Evolutionary conservation across 148 eudicot species (phyloP).

Genomic region (Limonium bicolor): DNA sequence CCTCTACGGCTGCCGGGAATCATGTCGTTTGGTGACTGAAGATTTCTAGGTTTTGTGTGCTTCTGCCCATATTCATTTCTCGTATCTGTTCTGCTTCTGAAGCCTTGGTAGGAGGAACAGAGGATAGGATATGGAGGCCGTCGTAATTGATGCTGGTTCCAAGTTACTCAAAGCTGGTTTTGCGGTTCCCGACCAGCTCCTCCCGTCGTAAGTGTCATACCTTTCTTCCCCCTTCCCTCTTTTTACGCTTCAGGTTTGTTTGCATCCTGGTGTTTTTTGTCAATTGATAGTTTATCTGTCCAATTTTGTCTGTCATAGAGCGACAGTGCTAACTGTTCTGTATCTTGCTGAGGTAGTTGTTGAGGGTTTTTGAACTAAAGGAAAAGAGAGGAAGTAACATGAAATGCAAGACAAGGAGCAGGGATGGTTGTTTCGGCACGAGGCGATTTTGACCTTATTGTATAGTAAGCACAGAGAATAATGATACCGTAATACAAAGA

Average conservation of each 20-base stretch:
- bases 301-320: background rate
- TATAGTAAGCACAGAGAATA: no score
- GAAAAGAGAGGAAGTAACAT: no score
- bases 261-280: background rate
- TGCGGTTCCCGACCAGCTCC: constrained; percentile 94
- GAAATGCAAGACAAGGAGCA: no score
- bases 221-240: background rate
- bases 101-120: no score
- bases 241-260: background rate
- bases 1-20: no score
- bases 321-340: background rate
- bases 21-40: no score
- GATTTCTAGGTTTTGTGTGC: no score
- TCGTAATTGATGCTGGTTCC: constrained; percentile 80
- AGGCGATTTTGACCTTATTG: no score
- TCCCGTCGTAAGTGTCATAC: constrained; percentile 31
- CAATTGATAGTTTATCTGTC: background rate
- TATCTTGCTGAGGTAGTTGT: background rate
- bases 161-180: constrained; percentile 91
- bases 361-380: background rate
- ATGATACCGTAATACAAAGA: no score
- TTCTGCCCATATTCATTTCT: no score
- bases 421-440: no score
- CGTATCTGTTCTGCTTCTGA: no score
- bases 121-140: constrained; percentile 99